These are phyloP conservation scores for Yamadazyma takamatsuzukensis DNA, from an alignment of 805 yeast genomes.

Conservation along the genomic window DNA sequence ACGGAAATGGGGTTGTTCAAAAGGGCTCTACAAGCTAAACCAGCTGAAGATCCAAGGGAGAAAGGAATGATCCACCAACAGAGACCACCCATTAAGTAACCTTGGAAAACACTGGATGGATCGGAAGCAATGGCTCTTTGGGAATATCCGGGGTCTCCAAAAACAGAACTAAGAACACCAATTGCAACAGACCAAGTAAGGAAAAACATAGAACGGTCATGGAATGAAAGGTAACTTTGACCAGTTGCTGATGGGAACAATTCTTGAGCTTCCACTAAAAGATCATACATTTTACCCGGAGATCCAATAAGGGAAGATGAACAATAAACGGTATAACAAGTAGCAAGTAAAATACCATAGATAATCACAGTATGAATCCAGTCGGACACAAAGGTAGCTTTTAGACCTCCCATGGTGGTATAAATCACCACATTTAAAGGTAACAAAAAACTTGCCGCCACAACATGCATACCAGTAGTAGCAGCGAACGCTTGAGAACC, in stretches of 20 bases:
- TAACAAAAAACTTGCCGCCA: slow-evolving; percentile 20
- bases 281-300: slow-evolving; percentile 21
- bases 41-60: slow-evolving; percentile 25
- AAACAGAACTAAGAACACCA: slow-evolving; percentile 19
- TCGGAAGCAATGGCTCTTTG: slow-evolving; percentile 24
- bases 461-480: slow-evolving; percentile 67
- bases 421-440: slow-evolving; percentile 23
- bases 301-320: slow-evolving; percentile 19
- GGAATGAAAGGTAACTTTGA: slow-evolving; percentile 15
- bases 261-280: slow-evolving; percentile 13
- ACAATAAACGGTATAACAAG: slow-evolving; percentile 17
- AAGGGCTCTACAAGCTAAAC: slow-evolving; percentile 37
- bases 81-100: slow-evolving; percentile 21
- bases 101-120: slow-evolving; percentile 17
- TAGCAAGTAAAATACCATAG: slow-evolving; percentile 17
- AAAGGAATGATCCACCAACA: slow-evolving; percentile 26
- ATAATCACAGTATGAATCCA: slow-evolving; percentile 23
- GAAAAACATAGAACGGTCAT: slow-evolving; percentile 10
- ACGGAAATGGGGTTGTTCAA: slow-evolving; percentile 12
- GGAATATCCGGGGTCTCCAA: slow-evolving; percentile 25
- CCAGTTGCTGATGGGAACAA: slow-evolving; percentile 18
- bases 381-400: slow-evolving; percentile 25
- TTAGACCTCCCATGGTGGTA: slow-evolving; percentile 22
- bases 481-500: slow-evolving; percentile 77
- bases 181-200: slow-evolving; percentile 13